phyloP scores from a whole-genome alignment of 2,329 filamentous ascomycete genomes.

The Drechslerella coelobrocha region DNA sequence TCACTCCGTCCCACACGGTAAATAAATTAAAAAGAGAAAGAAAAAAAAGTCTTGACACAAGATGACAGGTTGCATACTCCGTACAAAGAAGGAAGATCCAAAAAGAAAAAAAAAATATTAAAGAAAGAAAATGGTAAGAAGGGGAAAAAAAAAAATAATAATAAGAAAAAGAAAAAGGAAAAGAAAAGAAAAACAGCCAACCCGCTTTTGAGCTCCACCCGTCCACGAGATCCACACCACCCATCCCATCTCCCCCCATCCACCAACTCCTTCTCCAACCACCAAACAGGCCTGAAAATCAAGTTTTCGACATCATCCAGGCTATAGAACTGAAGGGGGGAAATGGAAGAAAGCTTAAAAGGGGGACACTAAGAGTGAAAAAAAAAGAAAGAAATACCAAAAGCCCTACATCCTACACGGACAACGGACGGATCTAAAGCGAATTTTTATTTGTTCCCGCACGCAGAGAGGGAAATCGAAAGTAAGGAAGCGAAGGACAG shows the following conservation, averaged over 20 bases:
- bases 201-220: neutral
- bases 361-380: too few relatives aligned
- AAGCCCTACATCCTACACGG: too few relatives aligned
- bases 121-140: neutral
- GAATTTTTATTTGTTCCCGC: neutral
- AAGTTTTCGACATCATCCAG: neutral
- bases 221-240: neutral
- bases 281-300: neutral
- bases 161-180: neutral
- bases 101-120: neutral
- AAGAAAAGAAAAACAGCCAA: neutral
- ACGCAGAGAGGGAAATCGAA: neutral
- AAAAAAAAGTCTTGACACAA: neutral
- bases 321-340: neutral
- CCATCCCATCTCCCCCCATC: neutral
- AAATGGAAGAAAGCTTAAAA: neutral
- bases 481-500: neutral
- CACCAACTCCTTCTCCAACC: neutral
- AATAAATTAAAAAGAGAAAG: neutral
- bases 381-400: neutral
- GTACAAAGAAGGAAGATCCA: neutral
- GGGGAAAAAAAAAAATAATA: neutral
- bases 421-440: neutral
- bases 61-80: conserved; percentile 1
- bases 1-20: neutral